Percentiles rank a stretch among this genome's conserved stretches.
phyloP scores from a whole-genome alignment of 164 flowering plant species.

The Brasenia schreberi region DNA sequence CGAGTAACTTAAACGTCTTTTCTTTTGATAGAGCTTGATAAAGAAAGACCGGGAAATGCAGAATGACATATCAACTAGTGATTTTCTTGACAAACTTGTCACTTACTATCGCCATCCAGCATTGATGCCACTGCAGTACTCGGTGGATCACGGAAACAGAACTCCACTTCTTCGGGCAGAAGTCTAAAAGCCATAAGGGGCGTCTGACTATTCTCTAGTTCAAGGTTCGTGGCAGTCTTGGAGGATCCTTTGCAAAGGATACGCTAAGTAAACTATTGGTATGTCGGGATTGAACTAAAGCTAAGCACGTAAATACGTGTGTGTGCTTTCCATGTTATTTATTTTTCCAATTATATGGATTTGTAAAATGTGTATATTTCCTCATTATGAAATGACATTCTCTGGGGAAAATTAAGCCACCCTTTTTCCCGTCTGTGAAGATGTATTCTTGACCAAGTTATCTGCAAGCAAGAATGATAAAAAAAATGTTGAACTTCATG shows the following conservation, averaged over 20 bases:
- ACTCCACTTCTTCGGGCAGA: slow-evolving; percentile 50
- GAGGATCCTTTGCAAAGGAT: not conserved
- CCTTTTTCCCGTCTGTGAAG: no score
- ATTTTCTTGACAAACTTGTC: slow-evolving; percentile 40
- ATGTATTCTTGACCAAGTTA: no score
- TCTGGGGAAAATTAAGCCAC: no score
- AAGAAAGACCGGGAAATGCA: slow-evolving; percentile 59
- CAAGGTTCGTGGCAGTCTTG: not conserved
- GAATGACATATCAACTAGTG: slow-evolving; percentile 37
- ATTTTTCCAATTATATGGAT: no score
- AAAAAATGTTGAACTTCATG: no score
- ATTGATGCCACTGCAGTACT: slow-evolving; percentile 33
- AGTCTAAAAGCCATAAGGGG: slow-evolving; percentile 4
- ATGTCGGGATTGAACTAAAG: no score
- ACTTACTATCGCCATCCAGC: slow-evolving; percentile 77
- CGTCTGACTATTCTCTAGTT: not conserved
- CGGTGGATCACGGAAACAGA: slow-evolving; percentile 19
- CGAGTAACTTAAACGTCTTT: not conserved
- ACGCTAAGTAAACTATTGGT: no score
- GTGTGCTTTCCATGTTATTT: no score
- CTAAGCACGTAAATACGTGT: no score
- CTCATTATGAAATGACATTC: no score
- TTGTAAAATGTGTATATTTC: no score
- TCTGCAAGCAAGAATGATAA: no score
- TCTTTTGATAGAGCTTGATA: slow-evolving; percentile 37